A percentile compares a stretch with the other conserved stretches of the same genome.
Conservation (phyloP, 2,329 filamentous ascomycete species). For the Aschersonia sp. region DNA sequence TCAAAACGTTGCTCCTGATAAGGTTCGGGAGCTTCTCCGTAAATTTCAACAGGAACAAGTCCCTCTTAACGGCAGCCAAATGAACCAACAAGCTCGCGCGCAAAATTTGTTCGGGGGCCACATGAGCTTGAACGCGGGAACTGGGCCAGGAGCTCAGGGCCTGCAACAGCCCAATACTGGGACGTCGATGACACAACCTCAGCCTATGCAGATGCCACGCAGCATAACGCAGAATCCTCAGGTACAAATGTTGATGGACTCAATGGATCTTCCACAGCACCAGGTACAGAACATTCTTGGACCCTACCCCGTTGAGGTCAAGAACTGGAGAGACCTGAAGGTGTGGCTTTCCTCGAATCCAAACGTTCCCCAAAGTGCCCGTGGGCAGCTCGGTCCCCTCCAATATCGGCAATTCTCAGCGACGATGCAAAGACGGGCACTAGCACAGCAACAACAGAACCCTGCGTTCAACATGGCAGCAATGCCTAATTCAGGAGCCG, state of each 20-base stretch:
- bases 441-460: constrained; percentile 16
- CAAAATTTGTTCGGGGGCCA: constrained; percentile 16
- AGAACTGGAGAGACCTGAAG: constrained; percentile 35
- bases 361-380: constrained; percentile 14
- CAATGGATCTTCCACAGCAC: constrained; percentile 30
- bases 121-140: constrained; percentile 16
- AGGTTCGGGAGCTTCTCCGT: constrained; percentile 34
- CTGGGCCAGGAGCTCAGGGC: constrained; percentile 13
- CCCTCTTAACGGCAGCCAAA: constrained; percentile 16
- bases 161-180: constrained; percentile 15
- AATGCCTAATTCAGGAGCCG: constrained; percentile 9
- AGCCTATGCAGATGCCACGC: constrained; percentile 14
- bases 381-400: constrained; percentile 16
- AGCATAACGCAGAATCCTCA: constrained; percentile 15
- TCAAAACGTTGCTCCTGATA: constrained; percentile 28
- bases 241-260: constrained; percentile 28
- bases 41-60: constrained; percentile 30
- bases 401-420: constrained; percentile 26
- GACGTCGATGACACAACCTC: constrained; percentile 12
- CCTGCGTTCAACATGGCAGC: constrained; percentile 11
- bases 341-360: constrained; percentile 24
- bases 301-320: constrained; percentile 25
- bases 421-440: constrained; percentile 14
- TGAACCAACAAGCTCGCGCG: constrained; percentile 15
- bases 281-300: constrained; percentile 16